phyloP scores from a whole-genome alignment of 495 filamentous ascomycete species.

The Aspergillus hancockii region DNA sequence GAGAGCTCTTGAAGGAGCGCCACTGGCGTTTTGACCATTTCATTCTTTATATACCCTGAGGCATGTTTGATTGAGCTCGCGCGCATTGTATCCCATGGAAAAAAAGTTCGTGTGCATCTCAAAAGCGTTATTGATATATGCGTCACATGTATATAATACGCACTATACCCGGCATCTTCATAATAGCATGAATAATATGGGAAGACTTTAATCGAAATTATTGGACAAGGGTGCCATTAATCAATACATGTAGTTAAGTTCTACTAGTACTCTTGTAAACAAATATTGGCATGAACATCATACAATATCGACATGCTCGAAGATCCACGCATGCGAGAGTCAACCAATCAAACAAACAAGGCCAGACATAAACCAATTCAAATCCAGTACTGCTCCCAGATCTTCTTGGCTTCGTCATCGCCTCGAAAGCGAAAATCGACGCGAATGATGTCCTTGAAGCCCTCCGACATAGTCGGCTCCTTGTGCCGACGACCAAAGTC shows the following conservation, averaged over 20 bases:
- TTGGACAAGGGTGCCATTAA: not conserved
- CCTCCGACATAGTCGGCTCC: slow-evolving; percentile 71
- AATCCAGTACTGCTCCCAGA: slow-evolving; percentile 77
- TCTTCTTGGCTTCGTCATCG: slow-evolving; percentile 49
- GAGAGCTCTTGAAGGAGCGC: not conserved
- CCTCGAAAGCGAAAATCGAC: slow-evolving; percentile 70
- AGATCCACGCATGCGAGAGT: not conserved
- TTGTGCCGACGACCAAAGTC: slow-evolving; percentile 69
- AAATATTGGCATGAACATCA: not conserved
- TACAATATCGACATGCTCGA: not conserved
- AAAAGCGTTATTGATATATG: slow-evolving; percentile 19
- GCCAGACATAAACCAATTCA: not conserved
- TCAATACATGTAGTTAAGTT: not conserved
- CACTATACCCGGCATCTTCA: slow-evolving; percentile 13
- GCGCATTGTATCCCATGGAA: slow-evolving; percentile 21
- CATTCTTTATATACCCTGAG: slow-evolving; percentile 14
- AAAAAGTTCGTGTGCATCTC: slow-evolving; percentile 16
- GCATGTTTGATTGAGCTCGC: slow-evolving; percentile 6
- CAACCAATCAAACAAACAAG: slow-evolving; percentile 32
- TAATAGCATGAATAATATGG: slow-evolving; percentile 1
- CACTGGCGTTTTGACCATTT: slow-evolving; percentile 1
- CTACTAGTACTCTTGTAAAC: not conserved
- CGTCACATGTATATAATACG: slow-evolving; percentile 30
- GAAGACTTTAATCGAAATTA: not conserved
- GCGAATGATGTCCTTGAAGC: slow-evolving; percentile 76